A percentile compares a stretch with the other conserved stretches of the same genome.
Evolutionary conservation across 1,284 basidiomycete species (phyloP).

Genomic region (Macrocystidia cucumis): DNA sequence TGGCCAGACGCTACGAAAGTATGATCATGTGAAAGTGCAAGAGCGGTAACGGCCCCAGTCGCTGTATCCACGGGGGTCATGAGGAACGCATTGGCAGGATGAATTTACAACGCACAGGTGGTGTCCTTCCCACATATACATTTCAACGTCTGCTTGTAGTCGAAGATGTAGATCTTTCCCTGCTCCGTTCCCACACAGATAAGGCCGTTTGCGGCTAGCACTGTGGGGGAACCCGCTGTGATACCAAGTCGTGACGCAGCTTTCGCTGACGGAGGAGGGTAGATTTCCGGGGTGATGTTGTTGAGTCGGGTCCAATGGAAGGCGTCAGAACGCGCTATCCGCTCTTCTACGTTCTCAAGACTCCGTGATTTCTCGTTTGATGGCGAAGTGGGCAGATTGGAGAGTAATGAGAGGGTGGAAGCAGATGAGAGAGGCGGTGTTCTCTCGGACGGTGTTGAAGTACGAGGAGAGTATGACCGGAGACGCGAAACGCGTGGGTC

Average conservation of each 20-base stretch:
- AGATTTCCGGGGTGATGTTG: slow-evolving; percentile 47
- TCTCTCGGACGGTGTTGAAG: slow-evolving; percentile 33
- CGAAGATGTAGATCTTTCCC: slow-evolving; percentile 80
- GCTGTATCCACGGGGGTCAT: slow-evolving; percentile 35
- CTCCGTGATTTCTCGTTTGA: slow-evolving; percentile 13
- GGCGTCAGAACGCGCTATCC: slow-evolving; percentile 38
- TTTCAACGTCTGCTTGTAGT: slow-evolving; percentile 83
- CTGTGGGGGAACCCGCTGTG: slow-evolving; percentile 62
- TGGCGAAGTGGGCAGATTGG: slow-evolving; percentile 36
- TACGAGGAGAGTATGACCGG: slow-evolving; percentile 56
- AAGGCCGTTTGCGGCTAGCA: slow-evolving; percentile 81
- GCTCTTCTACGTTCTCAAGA: background rate
- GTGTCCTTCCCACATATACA: slow-evolving; percentile 69
- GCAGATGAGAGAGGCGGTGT: slow-evolving; percentile 57
- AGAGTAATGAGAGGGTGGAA: slow-evolving; percentile 64
- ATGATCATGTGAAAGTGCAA: slow-evolving; percentile 90
- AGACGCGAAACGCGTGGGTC: slow-evolving; percentile 81
- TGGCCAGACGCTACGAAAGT: slow-evolving; percentile 92
- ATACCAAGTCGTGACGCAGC: slow-evolving; percentile 55
- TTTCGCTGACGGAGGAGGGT: slow-evolving; percentile 47
- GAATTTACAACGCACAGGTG: slow-evolving; percentile 40
- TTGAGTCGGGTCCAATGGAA: slow-evolving; percentile 79
- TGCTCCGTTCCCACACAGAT: slow-evolving; percentile 84
- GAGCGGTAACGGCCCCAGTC: slow-evolving; percentile 80
- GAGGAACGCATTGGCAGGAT: slow-evolving; percentile 6